Conservation (phyloP, 306 rosid species). For the Cyclanthera cordifolia region DNA sequence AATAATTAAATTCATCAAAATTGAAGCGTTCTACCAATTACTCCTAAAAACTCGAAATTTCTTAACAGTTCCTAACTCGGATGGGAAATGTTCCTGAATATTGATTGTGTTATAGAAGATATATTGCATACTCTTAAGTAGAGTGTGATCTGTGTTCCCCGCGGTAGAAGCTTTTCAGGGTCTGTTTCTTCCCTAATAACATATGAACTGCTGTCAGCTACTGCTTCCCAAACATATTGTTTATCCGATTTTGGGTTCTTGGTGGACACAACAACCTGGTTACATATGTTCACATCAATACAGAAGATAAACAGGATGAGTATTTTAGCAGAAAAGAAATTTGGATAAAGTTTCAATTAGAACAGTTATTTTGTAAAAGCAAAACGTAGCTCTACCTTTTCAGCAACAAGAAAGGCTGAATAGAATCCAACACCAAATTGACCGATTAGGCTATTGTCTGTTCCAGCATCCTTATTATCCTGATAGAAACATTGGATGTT, state of each 20-base stretch:
- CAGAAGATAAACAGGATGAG: neutral
- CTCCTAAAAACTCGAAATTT: neutral
- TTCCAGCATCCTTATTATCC: slow-evolving; percentile 88
- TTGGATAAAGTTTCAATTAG: neutral
- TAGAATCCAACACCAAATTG: slow-evolving; percentile 99
- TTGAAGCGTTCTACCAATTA: neutral
- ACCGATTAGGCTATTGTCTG: slow-evolving; percentile 84
- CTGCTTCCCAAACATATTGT: slow-evolving; percentile 86
- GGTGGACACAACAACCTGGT: slow-evolving; percentile 82
- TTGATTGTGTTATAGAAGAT: neutral
- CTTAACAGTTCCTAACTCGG: neutral
- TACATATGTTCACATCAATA: neutral
- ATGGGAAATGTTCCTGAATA: neutral
- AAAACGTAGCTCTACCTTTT: slow-evolving; percentile 36
- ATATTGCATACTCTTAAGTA: slow-evolving; percentile 48
- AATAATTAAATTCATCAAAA: neutral
- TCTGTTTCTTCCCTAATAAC: slow-evolving; percentile 84
- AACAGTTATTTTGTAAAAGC: neutral
- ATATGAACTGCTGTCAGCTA: slow-evolving; percentile 82
- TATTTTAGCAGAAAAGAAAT: neutral
- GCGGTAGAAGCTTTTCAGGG: slow-evolving; percentile 58
- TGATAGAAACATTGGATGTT: slow-evolving; percentile 17
- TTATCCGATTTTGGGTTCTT: slow-evolving; percentile 89
- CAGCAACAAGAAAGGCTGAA: slow-evolving; percentile 96
- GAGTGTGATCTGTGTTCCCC: slow-evolving; percentile 91